These are phyloP conservation scores for Cladobotryum mycophilum DNA, from an alignment of 2,329 filamentous ascomycete species.

Conservation along the genomic window DNA sequence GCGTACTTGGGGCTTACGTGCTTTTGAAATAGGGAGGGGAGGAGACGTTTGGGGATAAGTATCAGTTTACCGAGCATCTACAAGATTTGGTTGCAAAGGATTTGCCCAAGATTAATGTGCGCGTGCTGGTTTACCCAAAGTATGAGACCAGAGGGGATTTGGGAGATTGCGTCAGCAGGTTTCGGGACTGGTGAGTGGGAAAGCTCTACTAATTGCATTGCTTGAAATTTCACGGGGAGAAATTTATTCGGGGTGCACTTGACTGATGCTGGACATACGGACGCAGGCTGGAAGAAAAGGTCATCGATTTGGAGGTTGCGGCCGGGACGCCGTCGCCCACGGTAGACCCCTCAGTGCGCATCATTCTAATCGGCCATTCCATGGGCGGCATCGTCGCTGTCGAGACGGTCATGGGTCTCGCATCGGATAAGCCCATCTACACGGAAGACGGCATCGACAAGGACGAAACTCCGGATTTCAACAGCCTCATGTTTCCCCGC, in stretches of 20 bases:
- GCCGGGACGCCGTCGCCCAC: slow-evolving; percentile 76
- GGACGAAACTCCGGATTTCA: slow-evolving; percentile 34
- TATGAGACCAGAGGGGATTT: slow-evolving; percentile 80
- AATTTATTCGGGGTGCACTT: background rate
- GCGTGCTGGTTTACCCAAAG: slow-evolving; percentile 66
- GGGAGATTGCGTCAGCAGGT: slow-evolving; percentile 61
- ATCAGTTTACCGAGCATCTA: slow-evolving; percentile 66
- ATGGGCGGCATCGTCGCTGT: slow-evolving; percentile 94
- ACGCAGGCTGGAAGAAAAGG: slow-evolving; percentile 73
- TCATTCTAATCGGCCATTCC: slow-evolving; percentile 77
- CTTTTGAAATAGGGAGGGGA: slow-evolving; percentile 56
- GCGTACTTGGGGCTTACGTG: background rate
- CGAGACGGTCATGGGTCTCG: slow-evolving; percentile 72
- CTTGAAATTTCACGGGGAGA: no score
- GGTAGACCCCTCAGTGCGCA: slow-evolving; percentile 76
- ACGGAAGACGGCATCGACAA: slow-evolving; percentile 37
- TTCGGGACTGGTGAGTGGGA: slow-evolving; percentile 65
- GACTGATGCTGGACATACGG: background rate
- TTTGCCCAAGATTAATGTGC: slow-evolving; percentile 63
- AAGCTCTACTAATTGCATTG: background rate
- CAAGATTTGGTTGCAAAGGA: slow-evolving; percentile 56
- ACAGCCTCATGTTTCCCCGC: slow-evolving; percentile 82
- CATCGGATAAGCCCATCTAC: slow-evolving; percentile 48
- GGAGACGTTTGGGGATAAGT: slow-evolving; percentile 63
- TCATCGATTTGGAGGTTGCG: slow-evolving; percentile 89